phyloP scores from a whole-genome alignment of 1,139 yeast genomes.

The Zygosaccharomyces pseudobailii region DNA sequence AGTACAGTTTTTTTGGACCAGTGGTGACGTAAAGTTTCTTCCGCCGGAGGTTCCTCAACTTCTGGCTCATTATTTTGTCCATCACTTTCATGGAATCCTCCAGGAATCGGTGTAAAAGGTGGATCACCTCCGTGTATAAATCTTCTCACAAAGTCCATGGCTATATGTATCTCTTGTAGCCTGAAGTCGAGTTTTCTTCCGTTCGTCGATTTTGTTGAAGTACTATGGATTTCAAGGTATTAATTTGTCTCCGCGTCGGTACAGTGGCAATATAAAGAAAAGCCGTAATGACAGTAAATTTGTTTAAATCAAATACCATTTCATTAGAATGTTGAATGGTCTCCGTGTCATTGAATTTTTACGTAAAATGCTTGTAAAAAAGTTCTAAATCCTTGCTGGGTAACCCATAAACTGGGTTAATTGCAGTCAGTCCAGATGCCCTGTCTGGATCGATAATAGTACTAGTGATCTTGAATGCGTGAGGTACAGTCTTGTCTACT shows the following conservation, averaged over 20 bases:
- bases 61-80: neutral
- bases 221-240: neutral
- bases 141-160: constrained; percentile 17
- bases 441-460: constrained; percentile 12
- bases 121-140: constrained; percentile 12
- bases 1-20: constrained; percentile 8
- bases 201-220: too few relatives aligned
- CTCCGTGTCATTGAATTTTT: neutral
- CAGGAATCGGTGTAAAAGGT: constrained; percentile 18
- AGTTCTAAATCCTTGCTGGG: constrained; percentile 35
- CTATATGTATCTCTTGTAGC: too few relatives aligned
- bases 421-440: constrained; percentile 29
- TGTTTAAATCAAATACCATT: neutral
- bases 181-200: too few relatives aligned
- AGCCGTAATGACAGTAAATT: neutral
- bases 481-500: constrained; percentile 16
- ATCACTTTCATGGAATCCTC: constrained; percentile 11
- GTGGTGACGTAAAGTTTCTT: neutral
- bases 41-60: neutral
- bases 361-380: constrained; percentile 24
- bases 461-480: constrained; percentile 12
- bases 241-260: constrained; percentile 3
- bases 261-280: neutral
- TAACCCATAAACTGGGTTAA: constrained; percentile 65
- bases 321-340: neutral